Percentiles rank a stretch among this genome's conserved stretches.
phyloP scores from a whole-genome alignment of 2,329 filamentous ascomycete species.

The Fusarium aywerte region DNA sequence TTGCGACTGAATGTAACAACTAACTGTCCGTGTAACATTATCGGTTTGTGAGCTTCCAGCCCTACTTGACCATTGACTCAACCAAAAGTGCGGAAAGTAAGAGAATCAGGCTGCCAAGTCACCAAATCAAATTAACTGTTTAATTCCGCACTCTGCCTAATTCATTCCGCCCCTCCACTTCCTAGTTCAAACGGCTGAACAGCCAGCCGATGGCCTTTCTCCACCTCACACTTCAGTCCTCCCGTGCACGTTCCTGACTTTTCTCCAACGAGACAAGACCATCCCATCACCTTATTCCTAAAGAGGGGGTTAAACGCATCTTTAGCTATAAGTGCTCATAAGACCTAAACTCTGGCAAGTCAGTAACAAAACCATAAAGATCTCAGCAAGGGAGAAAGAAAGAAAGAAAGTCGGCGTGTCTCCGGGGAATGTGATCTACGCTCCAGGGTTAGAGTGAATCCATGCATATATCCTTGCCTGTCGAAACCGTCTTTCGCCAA shows the following conservation, averaged over 20 bases:
- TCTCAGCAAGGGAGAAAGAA: background rate
- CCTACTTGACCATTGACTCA: background rate
- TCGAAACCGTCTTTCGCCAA: slow-evolving; percentile 2
- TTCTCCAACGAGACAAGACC: background rate
- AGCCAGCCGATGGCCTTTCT: slow-evolving; percentile 16
- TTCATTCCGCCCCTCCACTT: slow-evolving; percentile 23
- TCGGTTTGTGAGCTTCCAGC: background rate
- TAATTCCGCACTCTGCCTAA: slow-evolving; percentile 19
- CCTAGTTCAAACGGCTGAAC: slow-evolving; percentile 29
- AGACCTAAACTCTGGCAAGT: background rate
- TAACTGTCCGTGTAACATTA: background rate
- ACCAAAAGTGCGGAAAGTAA: background rate
- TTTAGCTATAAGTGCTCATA: background rate
- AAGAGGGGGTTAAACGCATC: background rate
- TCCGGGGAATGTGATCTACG: slow-evolving; percentile 15
- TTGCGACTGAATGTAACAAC: background rate
- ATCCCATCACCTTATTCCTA: background rate
- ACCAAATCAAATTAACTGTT: background rate
- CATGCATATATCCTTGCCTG: slow-evolving; percentile 1
- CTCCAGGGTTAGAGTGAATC: slow-evolving; percentile 11
- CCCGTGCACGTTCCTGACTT: background rate
- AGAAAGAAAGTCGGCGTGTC: background rate
- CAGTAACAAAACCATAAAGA: background rate
- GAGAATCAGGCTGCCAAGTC: background rate
- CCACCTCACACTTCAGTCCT: slow-evolving; percentile 25